Evolutionary conservation across 345 rosid species (phyloP).

Genomic region (Populus pruinosa): DNA sequence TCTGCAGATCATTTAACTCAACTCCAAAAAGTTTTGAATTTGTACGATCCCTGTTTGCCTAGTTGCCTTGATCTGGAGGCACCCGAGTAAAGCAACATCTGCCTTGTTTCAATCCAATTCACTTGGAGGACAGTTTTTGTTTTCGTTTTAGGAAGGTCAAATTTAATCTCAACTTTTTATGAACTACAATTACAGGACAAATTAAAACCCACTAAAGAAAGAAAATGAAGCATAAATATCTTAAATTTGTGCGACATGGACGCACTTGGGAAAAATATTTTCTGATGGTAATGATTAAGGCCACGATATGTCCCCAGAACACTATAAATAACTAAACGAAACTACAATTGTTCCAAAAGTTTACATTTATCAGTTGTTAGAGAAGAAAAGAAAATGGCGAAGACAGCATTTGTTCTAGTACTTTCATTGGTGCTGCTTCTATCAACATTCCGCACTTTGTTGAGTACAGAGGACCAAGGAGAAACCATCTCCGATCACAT

Average conservation of each 20-base stretch:
- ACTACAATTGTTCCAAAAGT: not conserved
- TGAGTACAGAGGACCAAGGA: not conserved
- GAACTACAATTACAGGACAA: not conserved
- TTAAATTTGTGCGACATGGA: not conserved
- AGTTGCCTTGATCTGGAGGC: not conserved
- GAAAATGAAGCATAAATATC: not conserved
- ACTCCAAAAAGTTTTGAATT: not conserved
- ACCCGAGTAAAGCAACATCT: too few relatives aligned
- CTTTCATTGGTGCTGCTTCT: slow-evolving; percentile 1
- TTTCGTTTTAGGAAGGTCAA: not conserved
- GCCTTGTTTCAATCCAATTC: not conserved
- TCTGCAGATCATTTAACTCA: not conserved
- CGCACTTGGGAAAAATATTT: not conserved
- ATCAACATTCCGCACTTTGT: not conserved
- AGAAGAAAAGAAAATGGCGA: slow-evolving; percentile 6
- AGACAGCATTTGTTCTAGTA: not conserved
- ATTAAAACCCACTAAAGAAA: not conserved
- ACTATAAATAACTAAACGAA: not conserved
- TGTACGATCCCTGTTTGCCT: not conserved
- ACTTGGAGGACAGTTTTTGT: not conserved
- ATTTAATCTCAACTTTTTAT: not conserved
- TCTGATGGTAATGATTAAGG: not conserved
- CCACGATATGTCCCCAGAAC: not conserved
- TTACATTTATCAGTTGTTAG: not conserved
- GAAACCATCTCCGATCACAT: not conserved